phyloP scores from a whole-genome alignment of 2,329 filamentous ascomycete genomes.

The Fusarium pilosicola region DNA sequence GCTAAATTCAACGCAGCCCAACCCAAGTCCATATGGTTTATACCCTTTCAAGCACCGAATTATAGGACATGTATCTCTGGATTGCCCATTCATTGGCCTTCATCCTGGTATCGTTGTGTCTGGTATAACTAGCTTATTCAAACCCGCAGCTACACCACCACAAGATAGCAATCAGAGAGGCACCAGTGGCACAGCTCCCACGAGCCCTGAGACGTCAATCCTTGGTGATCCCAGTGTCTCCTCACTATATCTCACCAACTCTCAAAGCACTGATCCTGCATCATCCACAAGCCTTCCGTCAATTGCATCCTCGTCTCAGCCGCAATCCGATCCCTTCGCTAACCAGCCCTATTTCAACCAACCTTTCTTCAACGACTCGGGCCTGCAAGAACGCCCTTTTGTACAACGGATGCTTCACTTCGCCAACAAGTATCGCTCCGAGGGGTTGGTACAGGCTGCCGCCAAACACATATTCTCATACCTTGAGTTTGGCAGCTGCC shows the following conservation, averaged over 20 bases:
- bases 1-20: constrained; percentile 41
- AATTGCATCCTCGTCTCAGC: constrained; percentile 30
- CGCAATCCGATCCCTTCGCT: constrained; percentile 67
- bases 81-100: constrained; percentile 87
- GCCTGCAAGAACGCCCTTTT: constrained; percentile 74
- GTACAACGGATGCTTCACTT: constrained; percentile 78
- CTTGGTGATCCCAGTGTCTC: constrained; percentile 25
- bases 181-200: background rate
- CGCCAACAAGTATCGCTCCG: constrained; percentile 78
- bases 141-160: constrained; percentile 51
- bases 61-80: constrained; percentile 82
- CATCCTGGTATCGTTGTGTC: constrained; percentile 89
- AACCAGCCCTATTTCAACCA: constrained; percentile 81
- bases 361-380: constrained; percentile 78
- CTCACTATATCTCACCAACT: constrained; percentile 31
- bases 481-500: constrained; percentile 82
- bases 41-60: constrained; percentile 75
- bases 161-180: constrained; percentile 17
- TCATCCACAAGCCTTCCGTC: constrained; percentile 32
- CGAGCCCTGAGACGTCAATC: constrained; percentile 3
- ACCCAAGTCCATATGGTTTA: constrained; percentile 46
- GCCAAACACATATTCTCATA: constrained; percentile 81
- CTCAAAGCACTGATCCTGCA: constrained; percentile 28
- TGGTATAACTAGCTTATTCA: constrained; percentile 82
- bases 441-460: constrained; percentile 75